Evolutionary conservation across 306 rosid genomes (phyloP).

Genomic region (Inga leiocalycina): DNA sequence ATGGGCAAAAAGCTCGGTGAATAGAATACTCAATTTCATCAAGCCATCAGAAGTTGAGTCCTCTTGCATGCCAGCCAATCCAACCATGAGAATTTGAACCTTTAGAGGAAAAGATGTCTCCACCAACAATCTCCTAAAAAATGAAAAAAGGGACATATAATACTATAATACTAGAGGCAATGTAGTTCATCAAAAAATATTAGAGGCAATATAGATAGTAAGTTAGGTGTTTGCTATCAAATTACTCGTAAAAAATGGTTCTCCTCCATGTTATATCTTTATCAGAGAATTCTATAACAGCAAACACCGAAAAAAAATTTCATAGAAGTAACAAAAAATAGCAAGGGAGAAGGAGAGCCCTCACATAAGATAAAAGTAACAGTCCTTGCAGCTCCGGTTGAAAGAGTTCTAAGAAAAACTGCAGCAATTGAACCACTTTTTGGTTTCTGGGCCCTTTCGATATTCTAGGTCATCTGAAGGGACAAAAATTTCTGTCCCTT

Average conservation of each 20-base stretch:
- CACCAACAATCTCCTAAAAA: background rate
- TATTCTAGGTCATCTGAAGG: slow-evolving; percentile 54
- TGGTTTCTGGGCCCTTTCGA: slow-evolving; percentile 34
- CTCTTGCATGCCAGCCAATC: slow-evolving; percentile 8
- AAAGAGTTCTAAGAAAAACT: slow-evolving; percentile 40
- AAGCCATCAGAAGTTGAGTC: background rate
- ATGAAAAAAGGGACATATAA: slow-evolving; percentile 5
- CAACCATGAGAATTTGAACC: background rate
- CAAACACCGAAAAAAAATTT: background rate
- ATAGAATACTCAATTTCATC: slow-evolving; percentile 2
- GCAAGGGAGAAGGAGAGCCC: background rate
- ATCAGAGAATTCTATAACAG: too few species aligned
- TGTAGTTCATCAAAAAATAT: background rate
- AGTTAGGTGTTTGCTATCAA: background rate
- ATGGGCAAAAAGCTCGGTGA: background rate
- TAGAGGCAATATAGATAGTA: background rate
- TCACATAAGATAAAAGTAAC: slow-evolving; percentile 37
- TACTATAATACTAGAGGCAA: background rate
- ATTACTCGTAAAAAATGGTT: background rate
- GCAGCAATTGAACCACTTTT: slow-evolving; percentile 64
- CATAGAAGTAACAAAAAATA: background rate
- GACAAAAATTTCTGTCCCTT: slow-evolving; percentile 63
- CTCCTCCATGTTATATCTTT: too few species aligned
- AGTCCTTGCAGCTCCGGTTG: slow-evolving; percentile 1
- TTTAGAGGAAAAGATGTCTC: slow-evolving; percentile 1